Conservation (phyloP, 495 filamentous ascomycete species). For the Letharia columbiana region DNA sequence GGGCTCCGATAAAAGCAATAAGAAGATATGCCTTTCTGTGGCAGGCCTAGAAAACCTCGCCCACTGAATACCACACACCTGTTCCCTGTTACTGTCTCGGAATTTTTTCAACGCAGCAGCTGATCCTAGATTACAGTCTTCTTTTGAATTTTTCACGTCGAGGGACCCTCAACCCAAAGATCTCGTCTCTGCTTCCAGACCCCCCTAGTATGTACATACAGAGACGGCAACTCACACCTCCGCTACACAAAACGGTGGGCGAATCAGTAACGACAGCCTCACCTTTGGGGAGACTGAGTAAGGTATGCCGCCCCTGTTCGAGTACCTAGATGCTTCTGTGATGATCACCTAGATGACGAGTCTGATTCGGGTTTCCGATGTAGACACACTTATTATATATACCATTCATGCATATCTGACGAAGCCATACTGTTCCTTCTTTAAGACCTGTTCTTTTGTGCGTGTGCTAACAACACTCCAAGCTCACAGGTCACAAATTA, state of each 20-base stretch:
- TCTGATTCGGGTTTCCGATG: conserved; percentile 55
- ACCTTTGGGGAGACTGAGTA: neutral
- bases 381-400: conserved; percentile 45
- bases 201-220: neutral
- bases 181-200: neutral
- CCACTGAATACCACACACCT: conserved; percentile 59
- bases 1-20: conserved; percentile 86
- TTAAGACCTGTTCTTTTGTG: conserved; percentile 10
- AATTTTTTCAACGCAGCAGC: neutral
- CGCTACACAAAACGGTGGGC: neutral
- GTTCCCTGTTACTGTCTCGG: neutral
- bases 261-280: neutral
- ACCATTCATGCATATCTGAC: conserved; percentile 55
- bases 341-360: conserved; percentile 55
- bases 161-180: neutral
- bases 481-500: neutral
- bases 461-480: conserved; percentile 3
- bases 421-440: neutral
- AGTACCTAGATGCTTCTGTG: conserved; percentile 29
- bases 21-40: conserved; percentile 87
- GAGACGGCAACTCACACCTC: neutral
- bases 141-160: neutral
- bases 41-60: conserved; percentile 99
- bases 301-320: conserved; percentile 23
- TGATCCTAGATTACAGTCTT: neutral